These are phyloP conservation scores for Aspergillus carbonarius DNA, from an alignment of 2,329 filamentous ascomycete species.

Conservation along the genomic window DNA sequence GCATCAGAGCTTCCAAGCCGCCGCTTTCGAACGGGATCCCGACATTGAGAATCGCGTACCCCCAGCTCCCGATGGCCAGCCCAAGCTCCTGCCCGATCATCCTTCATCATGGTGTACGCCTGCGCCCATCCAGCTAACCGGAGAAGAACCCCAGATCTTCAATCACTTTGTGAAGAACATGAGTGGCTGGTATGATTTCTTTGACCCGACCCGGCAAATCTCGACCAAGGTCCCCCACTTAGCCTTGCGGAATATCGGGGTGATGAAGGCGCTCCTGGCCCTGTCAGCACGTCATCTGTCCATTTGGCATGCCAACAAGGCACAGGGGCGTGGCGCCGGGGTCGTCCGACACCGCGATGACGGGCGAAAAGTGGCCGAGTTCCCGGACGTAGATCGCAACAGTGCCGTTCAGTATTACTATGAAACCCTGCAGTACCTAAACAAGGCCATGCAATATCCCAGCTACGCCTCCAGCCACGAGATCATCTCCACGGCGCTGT, in stretches of 20 bases:
- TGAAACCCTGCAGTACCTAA: conserved; percentile 62
- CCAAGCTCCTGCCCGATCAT: conserved; percentile 10
- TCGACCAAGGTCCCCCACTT: conserved; percentile 38
- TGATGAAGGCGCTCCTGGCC: conserved; percentile 59
- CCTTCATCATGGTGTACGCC: conserved; percentile 15
- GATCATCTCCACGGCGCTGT: conserved; percentile 58
- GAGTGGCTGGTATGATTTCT: conserved; percentile 45
- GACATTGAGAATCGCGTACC: conserved; percentile 21
- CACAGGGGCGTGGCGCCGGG: not conserved
- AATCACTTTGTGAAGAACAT: conserved; percentile 16
- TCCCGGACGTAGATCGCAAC: conserved; percentile 34
- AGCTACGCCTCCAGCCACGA: conserved; percentile 60
- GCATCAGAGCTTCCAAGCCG: conserved; percentile 22
- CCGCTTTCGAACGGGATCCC: conserved; percentile 15
- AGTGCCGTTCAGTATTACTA: conserved; percentile 58
- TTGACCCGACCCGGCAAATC: conserved; percentile 44
- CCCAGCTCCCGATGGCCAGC: conserved; percentile 20
- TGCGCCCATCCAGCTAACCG: conserved; percentile 11
- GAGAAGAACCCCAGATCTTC: conserved; percentile 13
- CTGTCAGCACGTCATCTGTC: conserved; percentile 55
- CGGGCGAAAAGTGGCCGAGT: not conserved
- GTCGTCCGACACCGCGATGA: not conserved
- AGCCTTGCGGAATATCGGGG: conserved; percentile 54
- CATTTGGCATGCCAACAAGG: conserved; percentile 25
- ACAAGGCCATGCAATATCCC: conserved; percentile 58